Conservation (phyloP, 768 basidiomycete species). For the Boletus rex-veris region DNA sequence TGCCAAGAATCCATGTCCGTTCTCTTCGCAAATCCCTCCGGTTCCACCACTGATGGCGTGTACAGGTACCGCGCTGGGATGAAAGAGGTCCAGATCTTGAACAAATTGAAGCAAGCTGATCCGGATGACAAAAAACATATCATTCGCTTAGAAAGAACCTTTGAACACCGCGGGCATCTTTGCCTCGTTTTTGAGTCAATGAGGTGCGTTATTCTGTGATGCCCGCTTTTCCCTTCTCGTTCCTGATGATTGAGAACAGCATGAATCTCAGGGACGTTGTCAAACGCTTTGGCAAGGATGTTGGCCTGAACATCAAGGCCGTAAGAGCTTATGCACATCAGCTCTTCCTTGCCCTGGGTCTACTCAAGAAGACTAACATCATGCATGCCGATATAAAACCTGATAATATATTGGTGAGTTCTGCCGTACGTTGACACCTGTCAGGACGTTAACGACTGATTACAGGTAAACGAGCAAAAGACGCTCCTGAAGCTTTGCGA, state of each 20-base stretch:
- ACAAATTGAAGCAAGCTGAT: conserved; percentile 83
- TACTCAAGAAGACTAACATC: conserved; percentile 84
- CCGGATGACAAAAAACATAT: conserved; percentile 97
- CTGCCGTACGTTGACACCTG: conserved; percentile 7
- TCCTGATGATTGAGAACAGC: conserved; percentile 39
- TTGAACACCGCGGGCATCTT: conserved; percentile 95
- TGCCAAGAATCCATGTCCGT: conserved; percentile 95
- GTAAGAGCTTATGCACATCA: conserved; percentile 99
- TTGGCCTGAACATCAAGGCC: conserved; percentile 92
- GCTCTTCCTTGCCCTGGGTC: conserved; percentile 81
- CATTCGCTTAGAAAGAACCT: conserved; percentile 87
- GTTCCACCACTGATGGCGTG: conserved; percentile 3
- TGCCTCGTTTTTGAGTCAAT: conserved; percentile 95
- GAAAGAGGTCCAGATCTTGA: conserved; percentile 88
- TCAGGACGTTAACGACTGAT: conserved; percentile 11
- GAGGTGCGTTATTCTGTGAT: conserved; percentile 51
- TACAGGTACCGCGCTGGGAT: conserved; percentile 89
- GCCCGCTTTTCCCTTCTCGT: conserved; percentile 3
- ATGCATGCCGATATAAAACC: conserved; percentile 99
- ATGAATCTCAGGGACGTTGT: conserved; percentile 99
- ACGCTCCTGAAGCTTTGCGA: conserved; percentile 93
- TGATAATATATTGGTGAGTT: conserved; percentile 88
- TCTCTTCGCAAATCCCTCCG: conserved; percentile 2
- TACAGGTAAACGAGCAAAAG: conserved; percentile 91
- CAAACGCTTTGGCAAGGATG: conserved; percentile 97